Percentiles rank a stretch among this genome's conserved stretches.
Conservation (phyloP, 192 early-diverging fungal genomes). For the Coemansia sp. region DNA sequence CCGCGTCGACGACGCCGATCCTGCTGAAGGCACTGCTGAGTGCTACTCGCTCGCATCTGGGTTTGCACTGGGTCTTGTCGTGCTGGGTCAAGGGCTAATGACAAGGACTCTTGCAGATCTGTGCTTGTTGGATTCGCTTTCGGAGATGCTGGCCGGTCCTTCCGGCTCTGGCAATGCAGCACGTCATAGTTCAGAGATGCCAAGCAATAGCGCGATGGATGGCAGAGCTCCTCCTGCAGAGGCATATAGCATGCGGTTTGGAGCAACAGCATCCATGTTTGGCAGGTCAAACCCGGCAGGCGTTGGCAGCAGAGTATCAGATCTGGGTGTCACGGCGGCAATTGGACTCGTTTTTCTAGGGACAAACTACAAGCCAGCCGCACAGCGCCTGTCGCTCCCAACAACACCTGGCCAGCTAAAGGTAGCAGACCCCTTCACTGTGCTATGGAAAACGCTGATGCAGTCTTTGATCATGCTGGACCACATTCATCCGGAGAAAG, state of each 20-base stretch:
- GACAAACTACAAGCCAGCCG: constrained; percentile 67
- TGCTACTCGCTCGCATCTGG: constrained; percentile 77
- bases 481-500: constrained; percentile 59
- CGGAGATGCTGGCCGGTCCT: constrained; percentile 38
- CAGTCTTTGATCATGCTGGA: constrained; percentile 76
- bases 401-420: constrained; percentile 59
- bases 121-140: constrained; percentile 59
- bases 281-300: constrained; percentile 11
- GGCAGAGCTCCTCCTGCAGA: neutral
- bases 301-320: constrained; percentile 16
- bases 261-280: constrained; percentile 6
- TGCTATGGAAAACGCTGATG: constrained; percentile 68
- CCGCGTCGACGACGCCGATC: constrained; percentile 28
- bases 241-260: neutral
- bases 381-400: constrained; percentile 65
- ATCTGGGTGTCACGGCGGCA: constrained; percentile 68
- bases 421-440: constrained; percentile 68
- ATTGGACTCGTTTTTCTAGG: constrained; percentile 83
- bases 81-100: constrained; percentile 62
- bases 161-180: neutral
- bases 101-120: constrained; percentile 57
- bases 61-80: constrained; percentile 81
- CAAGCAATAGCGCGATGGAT: neutral
- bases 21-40: constrained; percentile 58
- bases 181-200: neutral